phyloP scores from a whole-genome alignment of 345 rosid species.

The Conringia planisiliqua region DNA sequence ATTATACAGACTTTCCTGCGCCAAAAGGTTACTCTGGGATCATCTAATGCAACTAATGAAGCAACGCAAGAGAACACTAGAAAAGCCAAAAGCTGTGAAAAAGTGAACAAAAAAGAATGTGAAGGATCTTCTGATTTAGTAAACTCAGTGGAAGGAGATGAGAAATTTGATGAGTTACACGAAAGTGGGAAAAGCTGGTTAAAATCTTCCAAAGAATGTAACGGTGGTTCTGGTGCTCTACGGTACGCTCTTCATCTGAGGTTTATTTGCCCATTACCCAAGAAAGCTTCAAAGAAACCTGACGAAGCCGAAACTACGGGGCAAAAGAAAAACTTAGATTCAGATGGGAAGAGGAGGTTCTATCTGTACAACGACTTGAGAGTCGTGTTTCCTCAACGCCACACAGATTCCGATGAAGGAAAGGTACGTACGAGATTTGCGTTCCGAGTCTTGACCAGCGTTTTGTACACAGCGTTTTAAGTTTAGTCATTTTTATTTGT shows the following conservation, averaged over 20 bases:
- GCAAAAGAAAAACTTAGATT: constrained; percentile 36
- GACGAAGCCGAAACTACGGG: constrained; percentile 37
- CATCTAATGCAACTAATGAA: constrained; percentile 46
- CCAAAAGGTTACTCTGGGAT: constrained; percentile 75
- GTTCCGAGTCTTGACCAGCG: neutral
- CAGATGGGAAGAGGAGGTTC: constrained; percentile 62
- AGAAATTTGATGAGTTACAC: constrained; percentile 29
- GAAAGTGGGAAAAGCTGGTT: constrained; percentile 33
- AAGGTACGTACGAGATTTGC: constrained; percentile 51
- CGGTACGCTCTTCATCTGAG: constrained; percentile 94
- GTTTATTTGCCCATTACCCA: constrained; percentile 63
- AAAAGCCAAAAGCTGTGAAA: constrained; percentile 29
- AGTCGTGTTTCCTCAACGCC: constrained; percentile 91
- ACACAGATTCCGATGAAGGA: constrained; percentile 93
- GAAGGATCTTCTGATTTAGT: constrained; percentile 33
- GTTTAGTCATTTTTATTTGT: neutral
- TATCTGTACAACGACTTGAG: constrained; percentile 82
- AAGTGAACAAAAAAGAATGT: constrained; percentile 26
- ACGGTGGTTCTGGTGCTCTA: constrained; percentile 57
- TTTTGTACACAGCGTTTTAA: neutral
- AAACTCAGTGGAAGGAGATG: constrained; percentile 28
- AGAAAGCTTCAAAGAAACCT: constrained; percentile 54
- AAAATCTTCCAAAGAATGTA: constrained; percentile 49
- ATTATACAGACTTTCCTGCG: constrained; percentile 76
- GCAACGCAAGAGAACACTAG: constrained; percentile 35